Conservation (phyloP, 345 rosid genomes). For the Syzygium aromaticum region DNA sequence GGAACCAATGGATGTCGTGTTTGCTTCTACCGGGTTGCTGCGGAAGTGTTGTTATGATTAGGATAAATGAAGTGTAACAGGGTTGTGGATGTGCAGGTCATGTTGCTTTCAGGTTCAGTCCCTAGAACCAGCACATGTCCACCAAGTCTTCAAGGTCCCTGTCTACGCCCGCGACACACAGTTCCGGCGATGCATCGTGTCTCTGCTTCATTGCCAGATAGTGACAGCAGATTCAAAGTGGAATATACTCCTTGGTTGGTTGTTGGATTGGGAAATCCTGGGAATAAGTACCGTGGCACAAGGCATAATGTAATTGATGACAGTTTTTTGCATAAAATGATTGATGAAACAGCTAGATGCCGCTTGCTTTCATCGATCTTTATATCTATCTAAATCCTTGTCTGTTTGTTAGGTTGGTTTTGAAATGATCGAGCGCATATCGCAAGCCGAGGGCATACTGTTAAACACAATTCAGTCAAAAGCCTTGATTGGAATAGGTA, state of each 20-base stretch:
- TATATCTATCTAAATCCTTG: not conserved
- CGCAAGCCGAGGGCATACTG: slow-evolving; percentile 45
- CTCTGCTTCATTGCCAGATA: slow-evolving; percentile 28
- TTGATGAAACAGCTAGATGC: not conserved
- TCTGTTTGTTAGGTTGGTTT: slow-evolving; percentile 66
- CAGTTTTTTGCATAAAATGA: not conserved
- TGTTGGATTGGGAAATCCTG: slow-evolving; percentile 94
- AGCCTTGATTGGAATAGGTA: slow-evolving; percentile 92
- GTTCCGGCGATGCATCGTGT: slow-evolving; percentile 21
- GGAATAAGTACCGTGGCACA: slow-evolving; percentile 90
- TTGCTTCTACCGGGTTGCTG: not conserved
- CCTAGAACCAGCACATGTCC: slow-evolving; percentile 34
- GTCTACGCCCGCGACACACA: not conserved
- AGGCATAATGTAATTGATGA: slow-evolving; percentile 70
- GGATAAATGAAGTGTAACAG: not conserved
- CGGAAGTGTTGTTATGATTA: not conserved
- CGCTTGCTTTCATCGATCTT: not conserved
- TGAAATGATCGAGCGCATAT: slow-evolving; percentile 74
- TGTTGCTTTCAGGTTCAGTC: slow-evolving; percentile 52
- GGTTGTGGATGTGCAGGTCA: slow-evolving; percentile 20
- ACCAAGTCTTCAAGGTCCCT: slow-evolving; percentile 10
- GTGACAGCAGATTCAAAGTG: slow-evolving; percentile 34
- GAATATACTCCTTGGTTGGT: slow-evolving; percentile 94
- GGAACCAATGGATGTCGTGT: not conserved
- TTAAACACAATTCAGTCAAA: slow-evolving; percentile 89